Evolutionary conservation across 768 basidiomycete species (phyloP), one percentile per base, ranked within the genome.

Genomic region (Trametes meyenii): DNA sequence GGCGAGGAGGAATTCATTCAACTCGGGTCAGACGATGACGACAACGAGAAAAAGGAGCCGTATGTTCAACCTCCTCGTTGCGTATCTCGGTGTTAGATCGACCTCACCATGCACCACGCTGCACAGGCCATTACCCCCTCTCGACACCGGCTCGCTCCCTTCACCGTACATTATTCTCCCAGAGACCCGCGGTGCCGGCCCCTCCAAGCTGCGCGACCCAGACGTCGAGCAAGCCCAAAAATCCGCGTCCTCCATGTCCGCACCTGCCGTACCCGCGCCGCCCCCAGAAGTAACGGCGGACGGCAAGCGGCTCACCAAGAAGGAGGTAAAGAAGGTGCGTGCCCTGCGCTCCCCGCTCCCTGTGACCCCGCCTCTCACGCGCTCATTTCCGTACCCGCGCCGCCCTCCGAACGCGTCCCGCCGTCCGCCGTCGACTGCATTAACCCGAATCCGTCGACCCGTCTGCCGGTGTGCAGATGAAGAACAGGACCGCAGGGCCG

Each of bases 301-400:
- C 39, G 89, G 89, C 46, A 86, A 85, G 70, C 81, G 83, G 8
- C 73, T 92, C 45, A 93, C 88, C 14, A 92, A 85, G 70, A 88
- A 81, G 65, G 79, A 91, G 72, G 82, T 79, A 73, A 91, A 87
- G 74, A 86, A 84, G 64, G 91, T 92, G 66, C 46, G 81, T 68
- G 48, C 26, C 21, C 55, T 8, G n/a, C 19, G 36, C 61, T 8
- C 43, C 29, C 29, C 62, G 52, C 59, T 19, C 63, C 17, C 49
- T n/a, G 16, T 7, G 38, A 39, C 56, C 43, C 51, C 55, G 55
- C 52, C n/a, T 35, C 42, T 57, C 50, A 8, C 43, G 14, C 40
- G 23, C 38, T 44, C 54, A 51, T 54, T 36, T 46, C 55, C 58
- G 48, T 16, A 55, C 45, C 8, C n/a, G 53, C 38, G 26, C 36